Evolutionary conservation across 1,139 yeast genomes (phyloP).

Genomic region (Arxiozyma slooffiae): DNA sequence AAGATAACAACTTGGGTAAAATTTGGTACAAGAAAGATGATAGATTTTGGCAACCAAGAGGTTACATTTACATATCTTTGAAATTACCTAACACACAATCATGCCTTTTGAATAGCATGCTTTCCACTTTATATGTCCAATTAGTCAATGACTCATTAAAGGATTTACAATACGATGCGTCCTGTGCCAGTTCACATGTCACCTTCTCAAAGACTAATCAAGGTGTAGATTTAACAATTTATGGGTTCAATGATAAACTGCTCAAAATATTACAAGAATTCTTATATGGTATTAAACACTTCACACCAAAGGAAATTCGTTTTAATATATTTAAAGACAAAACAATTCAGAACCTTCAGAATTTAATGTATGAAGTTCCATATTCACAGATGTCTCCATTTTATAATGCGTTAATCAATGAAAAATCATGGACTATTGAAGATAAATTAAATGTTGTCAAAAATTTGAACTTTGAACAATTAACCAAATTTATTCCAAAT

Average conservation of each 20-base stretch:
- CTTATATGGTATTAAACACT: slow-evolving; percentile 42
- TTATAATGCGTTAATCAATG: slow-evolving; percentile 55
- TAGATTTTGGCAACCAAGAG: slow-evolving; percentile 81
- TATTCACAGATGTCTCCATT: slow-evolving; percentile 62
- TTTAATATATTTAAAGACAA: slow-evolving; percentile 62
- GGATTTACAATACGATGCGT: slow-evolving; percentile 71
- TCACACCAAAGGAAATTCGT: slow-evolving; percentile 47
- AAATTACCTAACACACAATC: slow-evolving; percentile 56
- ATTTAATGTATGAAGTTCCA: slow-evolving; percentile 68
- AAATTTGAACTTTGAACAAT: slow-evolving; percentile 40
- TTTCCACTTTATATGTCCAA: slow-evolving; percentile 55
- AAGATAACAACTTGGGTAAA: slow-evolving; percentile 35
- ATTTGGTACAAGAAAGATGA: slow-evolving; percentile 92
- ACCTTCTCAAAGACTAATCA: slow-evolving; percentile 52
- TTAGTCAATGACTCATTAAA: slow-evolving; percentile 66
- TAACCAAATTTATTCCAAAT: slow-evolving; percentile 40
- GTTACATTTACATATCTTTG: slow-evolving; percentile 53
- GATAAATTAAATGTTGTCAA: slow-evolving; percentile 51
- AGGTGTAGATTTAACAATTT: slow-evolving; percentile 57
- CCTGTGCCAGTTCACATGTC: slow-evolving; percentile 65
- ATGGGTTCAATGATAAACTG: slow-evolving; percentile 80
- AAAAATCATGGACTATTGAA: slow-evolving; percentile 53
- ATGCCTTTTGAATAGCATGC: slow-evolving; percentile 47
- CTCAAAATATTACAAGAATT: slow-evolving; percentile 52
- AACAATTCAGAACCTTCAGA: slow-evolving; percentile 50